Conservation (phyloP, 805 yeast species). For the Cyberlindnera mycetangii region DNA sequence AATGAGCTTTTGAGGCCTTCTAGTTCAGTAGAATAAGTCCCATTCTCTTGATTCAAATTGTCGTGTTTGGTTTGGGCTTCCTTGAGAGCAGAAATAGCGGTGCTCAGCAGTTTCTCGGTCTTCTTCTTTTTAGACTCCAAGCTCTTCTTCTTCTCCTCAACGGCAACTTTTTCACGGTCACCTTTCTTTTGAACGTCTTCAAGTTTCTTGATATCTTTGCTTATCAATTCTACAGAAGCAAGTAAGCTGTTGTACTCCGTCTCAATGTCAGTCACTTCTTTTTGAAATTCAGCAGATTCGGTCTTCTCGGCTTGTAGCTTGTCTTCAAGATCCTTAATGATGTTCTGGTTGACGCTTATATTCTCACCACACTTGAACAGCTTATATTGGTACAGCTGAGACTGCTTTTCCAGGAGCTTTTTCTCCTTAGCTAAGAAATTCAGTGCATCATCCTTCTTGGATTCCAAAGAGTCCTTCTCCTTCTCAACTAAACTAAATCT, state of each 20-base stretch:
- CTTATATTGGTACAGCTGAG: conserved; percentile 54
- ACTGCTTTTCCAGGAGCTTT: conserved; percentile 46
- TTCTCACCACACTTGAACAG: conserved; percentile 39
- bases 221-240: conserved; percentile 24
- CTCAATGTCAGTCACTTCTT: conserved; percentile 34
- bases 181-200: conserved; percentile 38
- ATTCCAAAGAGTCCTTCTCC: conserved; percentile 65
- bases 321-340: conserved; percentile 38
- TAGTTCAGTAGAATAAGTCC: conserved; percentile 43
- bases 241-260: conserved; percentile 28
- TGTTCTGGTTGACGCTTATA: conserved; percentile 36
- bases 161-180: conserved; percentile 60
- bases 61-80: conserved; percentile 46
- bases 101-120: conserved; percentile 49
- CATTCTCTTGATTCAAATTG: conserved; percentile 42
- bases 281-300: conserved; percentile 38
- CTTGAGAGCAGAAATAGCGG: conserved; percentile 43
- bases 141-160: conserved; percentile 76
- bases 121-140: conserved; percentile 55
- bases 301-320: conserved; percentile 42
- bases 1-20: conserved; percentile 43
- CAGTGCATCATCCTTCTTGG: conserved; percentile 66
- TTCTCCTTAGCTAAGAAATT: conserved; percentile 65
- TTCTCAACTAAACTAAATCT: conserved; percentile 76
- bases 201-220: conserved; percentile 30